Evolutionary conservation across 306 rosid genomes (phyloP).

Genomic region (Amphicarpaea edgeworthii): DNA sequence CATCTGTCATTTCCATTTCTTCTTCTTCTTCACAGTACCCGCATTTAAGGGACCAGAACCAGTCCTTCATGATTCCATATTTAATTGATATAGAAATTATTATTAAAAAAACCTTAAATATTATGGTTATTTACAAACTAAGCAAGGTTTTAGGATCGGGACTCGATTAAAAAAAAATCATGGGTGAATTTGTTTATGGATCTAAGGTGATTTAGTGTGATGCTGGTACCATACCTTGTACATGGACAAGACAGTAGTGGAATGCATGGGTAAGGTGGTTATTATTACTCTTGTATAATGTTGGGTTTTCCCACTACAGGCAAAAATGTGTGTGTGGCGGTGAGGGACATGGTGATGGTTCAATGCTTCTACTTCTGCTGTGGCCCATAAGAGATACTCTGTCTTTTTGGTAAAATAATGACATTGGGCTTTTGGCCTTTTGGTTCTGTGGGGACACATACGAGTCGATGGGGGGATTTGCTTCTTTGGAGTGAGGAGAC

Average conservation of each 20-base stretch:
- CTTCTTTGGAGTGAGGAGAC: not conserved
- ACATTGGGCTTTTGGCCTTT: slow-evolving; percentile 4
- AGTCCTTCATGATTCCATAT: not conserved
- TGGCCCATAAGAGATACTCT: not conserved
- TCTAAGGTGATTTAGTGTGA: not conserved
- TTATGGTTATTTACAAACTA: not conserved
- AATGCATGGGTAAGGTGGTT: slow-evolving; percentile 20
- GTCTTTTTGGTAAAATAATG: slow-evolving; percentile 26
- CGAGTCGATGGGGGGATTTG: not conserved
- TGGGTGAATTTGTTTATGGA: not conserved
- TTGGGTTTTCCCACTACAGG: not conserved
- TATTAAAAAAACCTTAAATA: not conserved
- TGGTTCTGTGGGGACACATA: slow-evolving; percentile 21
- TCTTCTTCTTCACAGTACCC: not conserved
- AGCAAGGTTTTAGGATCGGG: too few species aligned
- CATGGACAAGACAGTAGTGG: not conserved
- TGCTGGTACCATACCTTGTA: not conserved
- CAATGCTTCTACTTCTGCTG: not conserved
- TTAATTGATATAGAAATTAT: not conserved
- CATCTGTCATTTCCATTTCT: not conserved
- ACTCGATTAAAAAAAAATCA: too few species aligned
- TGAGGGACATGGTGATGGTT: not conserved
- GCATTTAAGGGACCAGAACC: not conserved
- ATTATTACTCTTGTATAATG: not conserved
- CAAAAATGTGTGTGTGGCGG: slow-evolving; percentile 8